phyloP scores from a whole-genome alignment of 2,329 filamentous ascomycete species.

The Massarina eburnea region DNA sequence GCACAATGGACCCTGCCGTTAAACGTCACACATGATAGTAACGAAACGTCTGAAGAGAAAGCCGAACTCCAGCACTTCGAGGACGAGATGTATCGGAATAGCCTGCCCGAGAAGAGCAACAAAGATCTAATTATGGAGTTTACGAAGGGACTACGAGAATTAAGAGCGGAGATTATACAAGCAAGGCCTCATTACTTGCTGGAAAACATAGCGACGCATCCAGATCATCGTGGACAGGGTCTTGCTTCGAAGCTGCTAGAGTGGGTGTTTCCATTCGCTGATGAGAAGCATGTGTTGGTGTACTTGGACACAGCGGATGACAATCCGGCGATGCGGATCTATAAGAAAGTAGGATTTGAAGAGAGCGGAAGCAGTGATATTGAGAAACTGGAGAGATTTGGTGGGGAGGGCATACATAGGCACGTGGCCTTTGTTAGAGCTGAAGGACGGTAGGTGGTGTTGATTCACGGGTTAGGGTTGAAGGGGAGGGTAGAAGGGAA shows the following conservation, averaged over 20 bases:
- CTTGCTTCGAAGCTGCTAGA: conserved; percentile 24
- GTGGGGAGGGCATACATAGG: conserved; percentile 17
- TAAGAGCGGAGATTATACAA: conserved; percentile 17
- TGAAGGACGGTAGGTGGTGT: too few relatives aligned
- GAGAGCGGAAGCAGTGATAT: conserved; percentile 20
- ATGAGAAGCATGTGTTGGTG: conserved; percentile 16
- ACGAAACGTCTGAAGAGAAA: conserved; percentile 18
- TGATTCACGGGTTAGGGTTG: too few relatives aligned
- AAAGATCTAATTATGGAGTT: conserved; percentile 29
- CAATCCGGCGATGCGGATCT: conserved; percentile 25
- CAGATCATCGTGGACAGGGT: conserved; percentile 22
- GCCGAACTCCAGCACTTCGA: conserved; percentile 25
- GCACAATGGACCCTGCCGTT: conserved; percentile 29
- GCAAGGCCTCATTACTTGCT: conserved; percentile 20
- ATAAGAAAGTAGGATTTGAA: conserved; percentile 28
- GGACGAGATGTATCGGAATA: conserved; percentile 22
- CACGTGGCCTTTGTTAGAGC: conserved; percentile 18
- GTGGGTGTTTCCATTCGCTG: conserved; percentile 17
- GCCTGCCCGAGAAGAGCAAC: conserved; percentile 25
- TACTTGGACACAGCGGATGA: conserved; percentile 32
- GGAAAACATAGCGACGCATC: conserved; percentile 33
- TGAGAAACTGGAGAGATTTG: conserved; percentile 18
- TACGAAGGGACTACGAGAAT: conserved; percentile 10
- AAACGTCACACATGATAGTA: background rate
- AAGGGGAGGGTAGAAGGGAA: too few relatives aligned